These are phyloP conservation scores for Cladobotryum mycophilum DNA, from an alignment of 2,329 filamentous ascomycete genomes.

Conservation along the genomic window DNA sequence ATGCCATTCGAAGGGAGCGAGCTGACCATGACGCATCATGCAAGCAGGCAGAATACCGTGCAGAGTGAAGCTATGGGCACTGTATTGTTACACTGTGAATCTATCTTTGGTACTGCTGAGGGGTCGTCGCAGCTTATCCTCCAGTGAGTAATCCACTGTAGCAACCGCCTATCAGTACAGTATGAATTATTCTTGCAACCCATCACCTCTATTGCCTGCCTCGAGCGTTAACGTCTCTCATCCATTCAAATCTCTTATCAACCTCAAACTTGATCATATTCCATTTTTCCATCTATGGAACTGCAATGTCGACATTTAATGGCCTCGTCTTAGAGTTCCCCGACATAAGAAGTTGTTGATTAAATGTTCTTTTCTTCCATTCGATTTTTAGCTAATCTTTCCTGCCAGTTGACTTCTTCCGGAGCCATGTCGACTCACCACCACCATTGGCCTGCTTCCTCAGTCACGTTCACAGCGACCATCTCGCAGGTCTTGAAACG, in stretches of 20 bases:
- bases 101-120: too few species aligned
- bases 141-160: not conserved
- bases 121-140: too few species aligned
- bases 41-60: too few species aligned
- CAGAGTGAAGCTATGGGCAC: too few species aligned
- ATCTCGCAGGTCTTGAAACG: conserved; percentile 72
- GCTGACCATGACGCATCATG: too few species aligned
- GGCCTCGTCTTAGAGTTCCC: conserved; percentile 72
- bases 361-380: not conserved
- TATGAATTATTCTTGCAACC: not conserved
- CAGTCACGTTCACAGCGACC: conserved; percentile 89
- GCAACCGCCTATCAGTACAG: not conserved
- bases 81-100: too few species aligned
- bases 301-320: conserved; percentile 70
- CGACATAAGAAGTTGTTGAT: conserved; percentile 57
- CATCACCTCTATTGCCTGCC: too few species aligned
- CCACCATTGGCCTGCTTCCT: conserved; percentile 79
- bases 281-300: too few species aligned
- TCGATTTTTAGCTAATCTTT: not conserved
- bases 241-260: too few species aligned
- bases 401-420: conserved; percentile 71
- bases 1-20: too few species aligned
- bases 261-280: too few species aligned
- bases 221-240: too few species aligned
- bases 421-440: conserved; percentile 43